Evolutionary conservation across 176 grass and related monocot genomes (phyloP).

Genomic region (Oryza meridionalis): DNA sequence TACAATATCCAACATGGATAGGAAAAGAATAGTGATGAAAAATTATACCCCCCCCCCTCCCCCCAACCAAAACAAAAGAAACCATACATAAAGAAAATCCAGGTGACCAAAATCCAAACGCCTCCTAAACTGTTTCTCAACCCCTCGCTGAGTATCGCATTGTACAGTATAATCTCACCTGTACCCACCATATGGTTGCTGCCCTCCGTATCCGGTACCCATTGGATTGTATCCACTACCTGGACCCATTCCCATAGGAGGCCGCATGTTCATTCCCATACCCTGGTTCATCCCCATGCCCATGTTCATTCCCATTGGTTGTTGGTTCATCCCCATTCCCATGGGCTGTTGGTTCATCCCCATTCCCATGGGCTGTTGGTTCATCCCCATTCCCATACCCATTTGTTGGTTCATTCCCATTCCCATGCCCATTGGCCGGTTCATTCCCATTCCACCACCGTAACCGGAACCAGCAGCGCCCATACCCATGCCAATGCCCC

Average conservation of each 20-base stretch:
- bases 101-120: constrained; percentile 43
- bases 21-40: constrained; percentile 57
- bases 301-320: constrained; percentile 51
- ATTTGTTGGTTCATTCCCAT: constrained; percentile 64
- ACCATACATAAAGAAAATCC: constrained; percentile 49
- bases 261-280: constrained; percentile 56
- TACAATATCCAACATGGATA: constrained; percentile 60
- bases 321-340: constrained; percentile 60
- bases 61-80: constrained; percentile 31
- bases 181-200: constrained; percentile 84
- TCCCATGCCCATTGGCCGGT: constrained; percentile 56
- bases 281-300: constrained; percentile 67
- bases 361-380: constrained; percentile 22
- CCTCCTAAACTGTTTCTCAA: constrained; percentile 44
- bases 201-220: constrained; percentile 69
- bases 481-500: constrained; percentile 52
- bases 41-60: constrained; percentile 30
- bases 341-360: constrained; percentile 64
- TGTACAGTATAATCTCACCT: constrained; percentile 52
- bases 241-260: constrained; percentile 62
- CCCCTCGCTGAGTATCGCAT: neutral
- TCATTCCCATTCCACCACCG: constrained; percentile 68
- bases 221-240: constrained; percentile 78
- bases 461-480: constrained; percentile 38
- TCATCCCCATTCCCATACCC: constrained; percentile 59